Conservation (phyloP, 2,329 filamentous ascomycete species). For the Claviceps citrina region DNA sequence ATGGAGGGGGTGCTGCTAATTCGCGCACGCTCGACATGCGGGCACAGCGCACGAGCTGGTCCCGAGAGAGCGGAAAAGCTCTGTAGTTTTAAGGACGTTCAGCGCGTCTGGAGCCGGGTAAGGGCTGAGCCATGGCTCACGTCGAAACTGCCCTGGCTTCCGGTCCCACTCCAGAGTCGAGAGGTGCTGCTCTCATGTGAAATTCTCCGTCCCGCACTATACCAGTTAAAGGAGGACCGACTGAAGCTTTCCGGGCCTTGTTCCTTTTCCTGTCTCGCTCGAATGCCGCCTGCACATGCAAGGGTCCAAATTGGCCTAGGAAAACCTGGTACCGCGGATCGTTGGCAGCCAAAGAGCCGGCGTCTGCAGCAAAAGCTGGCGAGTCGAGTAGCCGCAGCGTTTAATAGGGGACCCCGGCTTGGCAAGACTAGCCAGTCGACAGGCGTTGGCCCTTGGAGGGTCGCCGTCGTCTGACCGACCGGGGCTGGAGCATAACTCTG, state of each 20-base stretch:
- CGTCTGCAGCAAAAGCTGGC: background rate
- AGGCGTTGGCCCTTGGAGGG: slow-evolving; percentile 3
- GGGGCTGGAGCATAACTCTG: background rate
- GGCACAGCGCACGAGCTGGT: slow-evolving; percentile 6
- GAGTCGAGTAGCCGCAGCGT: slow-evolving; percentile 1
- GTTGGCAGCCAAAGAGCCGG: background rate
- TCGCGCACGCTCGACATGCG: slow-evolving; percentile 1
- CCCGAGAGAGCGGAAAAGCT: slow-evolving; percentile 7
- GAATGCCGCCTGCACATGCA: background rate
- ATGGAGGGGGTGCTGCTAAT: background rate
- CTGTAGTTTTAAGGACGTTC: no score
- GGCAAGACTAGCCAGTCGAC: slow-evolving; percentile 2
- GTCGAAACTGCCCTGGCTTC: background rate
- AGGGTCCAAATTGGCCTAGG: no score
- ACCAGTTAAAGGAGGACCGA: background rate
- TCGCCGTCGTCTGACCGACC: background rate
- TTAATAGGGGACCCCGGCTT: background rate
- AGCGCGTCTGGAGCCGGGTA: background rate
- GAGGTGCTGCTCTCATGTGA: background rate
- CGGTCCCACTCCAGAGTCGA: background rate
- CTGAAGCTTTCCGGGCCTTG: background rate
- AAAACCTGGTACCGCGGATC: background rate
- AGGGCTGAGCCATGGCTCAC: background rate
- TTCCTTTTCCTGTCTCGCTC: background rate
- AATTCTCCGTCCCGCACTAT: background rate